These are phyloP conservation scores for Fusarium vanettenii DNA, from an alignment of 2,329 filamentous ascomycete genomes.

Conservation along the genomic window DNA sequence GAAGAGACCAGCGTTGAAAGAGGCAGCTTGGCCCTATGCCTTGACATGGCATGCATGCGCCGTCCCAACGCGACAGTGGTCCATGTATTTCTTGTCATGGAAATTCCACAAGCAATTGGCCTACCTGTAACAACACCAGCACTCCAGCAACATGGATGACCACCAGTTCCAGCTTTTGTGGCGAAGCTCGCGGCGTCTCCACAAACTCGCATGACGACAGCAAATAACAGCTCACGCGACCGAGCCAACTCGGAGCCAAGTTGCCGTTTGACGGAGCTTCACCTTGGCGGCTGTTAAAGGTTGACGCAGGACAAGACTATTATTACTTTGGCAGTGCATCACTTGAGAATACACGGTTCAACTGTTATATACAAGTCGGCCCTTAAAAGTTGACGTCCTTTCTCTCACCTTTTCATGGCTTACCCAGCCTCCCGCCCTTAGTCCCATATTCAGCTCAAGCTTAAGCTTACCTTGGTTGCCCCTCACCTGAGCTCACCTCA, in stretches of 20 bases:
- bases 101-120: not conserved
- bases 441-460: slow-evolving; percentile 4
- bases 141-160: not conserved
- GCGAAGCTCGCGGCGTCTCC: slow-evolving; percentile 34
- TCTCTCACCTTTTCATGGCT: not conserved
- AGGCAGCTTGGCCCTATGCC: not conserved
- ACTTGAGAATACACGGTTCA: too few species aligned
- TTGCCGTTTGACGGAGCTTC: slow-evolving; percentile 20
- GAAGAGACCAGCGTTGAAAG: not conserved
- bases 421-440: not conserved
- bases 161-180: slow-evolving; percentile 26
- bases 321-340: slow-evolving; percentile 28
- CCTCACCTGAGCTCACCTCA: slow-evolving; percentile 20
- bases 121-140: not conserved
- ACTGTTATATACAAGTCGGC: too few species aligned
- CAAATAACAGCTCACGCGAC: slow-evolving; percentile 16
- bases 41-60: not conserved
- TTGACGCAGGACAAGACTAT: not conserved
- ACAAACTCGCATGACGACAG: slow-evolving; percentile 29
- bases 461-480: slow-evolving; percentile 24
- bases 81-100: not conserved
- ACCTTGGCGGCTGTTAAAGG: not conserved
- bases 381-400: not conserved
- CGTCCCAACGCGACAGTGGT: not conserved
- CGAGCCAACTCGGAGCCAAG: slow-evolving; percentile 25